Evolutionary conservation across 768 basidiomycete species (phyloP).

Genomic region (Lactifluus pinguis): DNA sequence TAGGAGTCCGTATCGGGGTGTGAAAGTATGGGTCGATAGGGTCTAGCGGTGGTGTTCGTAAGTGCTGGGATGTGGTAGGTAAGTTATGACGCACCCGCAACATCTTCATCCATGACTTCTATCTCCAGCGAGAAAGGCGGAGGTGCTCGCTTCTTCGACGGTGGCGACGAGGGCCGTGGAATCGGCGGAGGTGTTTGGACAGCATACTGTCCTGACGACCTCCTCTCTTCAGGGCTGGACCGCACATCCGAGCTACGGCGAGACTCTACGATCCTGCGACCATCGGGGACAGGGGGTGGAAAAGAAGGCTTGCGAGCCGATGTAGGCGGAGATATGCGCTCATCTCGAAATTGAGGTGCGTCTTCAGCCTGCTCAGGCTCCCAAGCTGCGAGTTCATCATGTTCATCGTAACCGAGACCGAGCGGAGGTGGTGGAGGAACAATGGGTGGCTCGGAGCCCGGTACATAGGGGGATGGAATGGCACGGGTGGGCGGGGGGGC

Average conservation of each 20-base stretch:
- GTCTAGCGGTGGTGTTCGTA: slow-evolving; percentile 32
- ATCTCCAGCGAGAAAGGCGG: slow-evolving; percentile 6
- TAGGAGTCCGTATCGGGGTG: slow-evolving; percentile 34
- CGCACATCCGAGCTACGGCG: slow-evolving; percentile 8
- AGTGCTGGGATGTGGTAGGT: background rate
- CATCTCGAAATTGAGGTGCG: background rate
- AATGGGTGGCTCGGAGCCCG: background rate
- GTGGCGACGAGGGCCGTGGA: background rate
- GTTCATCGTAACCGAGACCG: background rate
- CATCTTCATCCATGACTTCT: slow-evolving; percentile 19
- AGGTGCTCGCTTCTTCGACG: slow-evolving; percentile 6
- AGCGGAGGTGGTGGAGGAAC: background rate
- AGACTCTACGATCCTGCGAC: slow-evolving; percentile 10
- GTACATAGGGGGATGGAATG: slow-evolving; percentile 7
- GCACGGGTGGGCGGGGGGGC: slow-evolving; percentile 9
- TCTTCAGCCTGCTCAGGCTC: slow-evolving; percentile 8
- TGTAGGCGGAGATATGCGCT: background rate
- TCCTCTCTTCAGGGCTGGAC: slow-evolving; percentile 4
- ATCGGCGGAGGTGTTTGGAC: background rate
- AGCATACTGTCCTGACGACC: slow-evolving; percentile 2
- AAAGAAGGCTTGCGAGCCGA: background rate
- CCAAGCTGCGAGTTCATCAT: background rate
- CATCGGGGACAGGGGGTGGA: slow-evolving; percentile 3
- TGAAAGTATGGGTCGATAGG: slow-evolving; percentile 62
- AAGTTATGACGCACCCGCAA: slow-evolving; percentile 37